Percentiles rank a stretch among this genome's conserved stretches.
Conservation (phyloP, 1,139 yeast species). For the Groenewaldozyma sp. region DNA sequence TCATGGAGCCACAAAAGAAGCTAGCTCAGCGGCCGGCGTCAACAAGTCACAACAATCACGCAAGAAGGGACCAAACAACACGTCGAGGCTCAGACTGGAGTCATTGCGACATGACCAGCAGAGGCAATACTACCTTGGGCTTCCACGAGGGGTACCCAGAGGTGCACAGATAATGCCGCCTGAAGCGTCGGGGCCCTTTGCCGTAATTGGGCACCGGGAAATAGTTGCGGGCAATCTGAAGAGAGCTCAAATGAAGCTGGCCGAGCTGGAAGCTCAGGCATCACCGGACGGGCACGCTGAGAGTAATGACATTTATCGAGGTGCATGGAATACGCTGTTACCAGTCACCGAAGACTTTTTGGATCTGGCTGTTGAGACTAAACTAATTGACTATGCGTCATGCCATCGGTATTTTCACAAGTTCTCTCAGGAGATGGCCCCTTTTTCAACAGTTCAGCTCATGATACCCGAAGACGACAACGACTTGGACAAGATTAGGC, state of each 20-base stretch:
- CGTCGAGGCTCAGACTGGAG: too few species aligned
- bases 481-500: neutral
- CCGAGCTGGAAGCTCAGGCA: neutral
- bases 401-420: neutral
- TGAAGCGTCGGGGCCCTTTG: too few species aligned
- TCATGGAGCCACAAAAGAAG: neutral
- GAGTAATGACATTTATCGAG: neutral
- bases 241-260: neutral
- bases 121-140: neutral
- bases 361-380: neutral
- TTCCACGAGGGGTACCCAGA: too few species aligned
- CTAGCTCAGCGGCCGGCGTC: neutral
- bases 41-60: neutral
- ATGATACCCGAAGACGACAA: neutral
- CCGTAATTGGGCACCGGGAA: slow-evolving; percentile 1
- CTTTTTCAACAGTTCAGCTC: neutral
- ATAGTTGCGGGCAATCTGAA: neutral
- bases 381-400: neutral
- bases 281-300: too few species aligned
- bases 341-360: neutral
- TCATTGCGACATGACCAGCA: neutral
- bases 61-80: neutral
- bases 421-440: neutral
- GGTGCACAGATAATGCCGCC: too few species aligned
- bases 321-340: neutral